Base-by-base conservation (phyloP, 495 filamentous ascomycete genomes). In the Tuber magnatum region DNA sequence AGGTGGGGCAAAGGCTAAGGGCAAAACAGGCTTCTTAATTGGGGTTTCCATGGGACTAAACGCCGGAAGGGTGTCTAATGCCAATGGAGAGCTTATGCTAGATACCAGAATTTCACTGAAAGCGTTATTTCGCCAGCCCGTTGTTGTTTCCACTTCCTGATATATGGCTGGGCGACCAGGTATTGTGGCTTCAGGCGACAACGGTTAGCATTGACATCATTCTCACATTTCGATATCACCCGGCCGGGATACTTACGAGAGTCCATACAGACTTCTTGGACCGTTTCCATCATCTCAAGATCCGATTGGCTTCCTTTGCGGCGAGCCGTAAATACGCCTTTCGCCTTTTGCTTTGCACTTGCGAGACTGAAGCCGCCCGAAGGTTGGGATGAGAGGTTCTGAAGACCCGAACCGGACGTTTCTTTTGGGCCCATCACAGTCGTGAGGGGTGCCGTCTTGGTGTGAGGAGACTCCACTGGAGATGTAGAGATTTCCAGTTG, bases 241-340 rank as follows among this genome's bases (percentile, higher is more conserved):
- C 14, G 56, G 56, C 56, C 14, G 14, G 32, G 18, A 20, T 3
- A 87, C 91, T 86, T 88, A 93, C 91, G 91, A 81, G 91, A 92
- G 83, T 93, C 91, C 86, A 92, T 88, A 65, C 87, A 83, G 69
- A 86, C 82, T 79, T 92, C 91, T 75, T 90, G 89, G 20, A 91
- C 89, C 4, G 89, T 91, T 8, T 89, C 89, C 89, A 91, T 90
- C 61, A 88, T 87, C 6, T 88, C 90, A 39, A 91, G 81, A 71
- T 91, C 91, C 18, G 89, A 86, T 10, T 89, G 87, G 81, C 87
- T 90, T 77, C 88, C 84, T 78, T 92, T 92, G 80, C 89, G 84
- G 76, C 89, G 80, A 20, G 80, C n/a, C 32, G 24, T 71, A 70
- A 80, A 82, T 44, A 82, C 80, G 28, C 75, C 80, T 69, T 79